A percentile compares a stretch with the other conserved stretches of the same genome.
phyloP scores from a whole-genome alignment of 805 yeast genomes.

The Vanderwaltozyma tropicalis region DNA sequence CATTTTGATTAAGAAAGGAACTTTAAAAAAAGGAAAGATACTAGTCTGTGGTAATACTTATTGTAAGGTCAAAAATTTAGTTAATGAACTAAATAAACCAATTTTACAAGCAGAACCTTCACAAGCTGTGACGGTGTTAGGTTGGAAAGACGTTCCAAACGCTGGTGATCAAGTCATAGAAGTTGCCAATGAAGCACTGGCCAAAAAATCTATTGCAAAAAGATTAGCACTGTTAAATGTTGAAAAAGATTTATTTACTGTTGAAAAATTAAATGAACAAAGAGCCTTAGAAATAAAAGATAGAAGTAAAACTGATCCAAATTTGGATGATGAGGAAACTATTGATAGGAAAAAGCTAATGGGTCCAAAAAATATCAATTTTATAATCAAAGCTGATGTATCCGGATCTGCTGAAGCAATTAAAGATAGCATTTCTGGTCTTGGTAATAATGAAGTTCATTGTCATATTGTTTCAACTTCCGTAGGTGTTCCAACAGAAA shows the following conservation, averaged over 20 bases:
- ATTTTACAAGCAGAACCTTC: conserved; percentile 71
- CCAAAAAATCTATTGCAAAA: conserved; percentile 63
- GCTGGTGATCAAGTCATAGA: conserved; percentile 81
- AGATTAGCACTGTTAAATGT: conserved; percentile 52
- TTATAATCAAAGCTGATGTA: conserved; percentile 82
- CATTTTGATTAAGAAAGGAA: conserved; percentile 70
- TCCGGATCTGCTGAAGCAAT: conserved; percentile 94
- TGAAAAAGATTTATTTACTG: conserved; percentile 48
- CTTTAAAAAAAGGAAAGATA: conserved; percentile 55
- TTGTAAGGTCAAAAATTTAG: conserved; percentile 73
- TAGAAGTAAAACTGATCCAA: conserved; percentile 35
- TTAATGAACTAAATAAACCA: conserved; percentile 58
- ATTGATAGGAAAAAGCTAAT: conserved; percentile 24
- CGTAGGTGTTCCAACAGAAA: conserved; percentile 67
- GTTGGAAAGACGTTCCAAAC: conserved; percentile 89
- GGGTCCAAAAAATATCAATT: conserved; percentile 34
- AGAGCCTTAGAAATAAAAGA: conserved; percentile 41
- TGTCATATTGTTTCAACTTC: conserved; percentile 60
- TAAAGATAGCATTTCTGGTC: conserved; percentile 59
- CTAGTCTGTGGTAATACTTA: conserved; percentile 80
- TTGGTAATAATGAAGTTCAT: conserved; percentile 82
- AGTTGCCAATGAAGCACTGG: conserved; percentile 62
- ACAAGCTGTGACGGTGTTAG: conserved; percentile 80
- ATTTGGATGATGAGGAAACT: conserved; percentile 23
- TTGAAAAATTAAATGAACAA: conserved; percentile 60